Base-by-base conservation (phyloP, 371 early-diverging fungal genomes). In the Lichtheimia corymbifera region DNA sequence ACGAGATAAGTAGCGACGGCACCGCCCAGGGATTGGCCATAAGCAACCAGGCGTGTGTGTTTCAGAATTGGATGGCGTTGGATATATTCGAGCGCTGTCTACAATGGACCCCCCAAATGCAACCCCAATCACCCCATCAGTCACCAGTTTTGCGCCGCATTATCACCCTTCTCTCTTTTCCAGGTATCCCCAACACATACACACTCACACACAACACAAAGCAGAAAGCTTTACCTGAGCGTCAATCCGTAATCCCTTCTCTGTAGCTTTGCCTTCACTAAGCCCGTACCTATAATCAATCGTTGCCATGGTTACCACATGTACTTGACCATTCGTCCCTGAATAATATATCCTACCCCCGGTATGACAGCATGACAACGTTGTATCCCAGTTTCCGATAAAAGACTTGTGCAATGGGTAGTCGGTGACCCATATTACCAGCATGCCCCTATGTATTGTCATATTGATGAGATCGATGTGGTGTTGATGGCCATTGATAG, bases 11-110 rank as follows among this genome's bases (percentile, higher is more conserved):
- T 91, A 9, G 97, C 94, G 7, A 96, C 97, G 12, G 98, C 97
- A 4, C 97, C 98, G 35, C 98, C 98, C 55, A 98, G 83, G 22
- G 94, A 93, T 75, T 98, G 97, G 0, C 98, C 98, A 71, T 89
- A 97, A 0, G 93, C 86, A 44, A 97, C 79, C 45, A 98, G 69
- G 64, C 88, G 88, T 5, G 92, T 88, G 59, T 91, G 80, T 51
- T 80, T 82, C 5, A 93, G 75, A 25, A 89, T 72, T 5, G 88
- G 86, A 66, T 96, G 92, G n/a, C 80, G 71, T 59, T 72, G 73
- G 50, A 98, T 82, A 70, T 86, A 97, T 64, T 93, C 88, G 43
- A 97, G 79, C 14, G 90, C 90, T 0, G 96, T 87, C 84, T 93
- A 71, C 47, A 47, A 47, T 22, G 18, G 11, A 47, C 47, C 47